Evolutionary conservation across 768 basidiomycete genomes (phyloP).

Genomic region (Leccinum subtestaceum): DNA sequence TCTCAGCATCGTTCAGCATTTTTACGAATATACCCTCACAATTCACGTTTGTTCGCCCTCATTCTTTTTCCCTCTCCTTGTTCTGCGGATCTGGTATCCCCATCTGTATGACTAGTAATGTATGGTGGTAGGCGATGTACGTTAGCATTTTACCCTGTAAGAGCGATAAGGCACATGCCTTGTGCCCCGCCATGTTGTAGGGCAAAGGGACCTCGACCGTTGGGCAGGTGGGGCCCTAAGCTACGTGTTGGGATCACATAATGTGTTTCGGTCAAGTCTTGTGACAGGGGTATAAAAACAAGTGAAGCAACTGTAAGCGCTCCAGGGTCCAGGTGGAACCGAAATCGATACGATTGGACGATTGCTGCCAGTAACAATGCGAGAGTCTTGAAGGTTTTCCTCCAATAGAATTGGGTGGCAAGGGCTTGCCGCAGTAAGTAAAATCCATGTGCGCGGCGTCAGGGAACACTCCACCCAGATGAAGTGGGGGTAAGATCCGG

Average conservation of each 20-base stretch:
- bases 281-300: neutral
- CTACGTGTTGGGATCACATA: conserved; percentile 5
- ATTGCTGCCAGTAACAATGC: neutral
- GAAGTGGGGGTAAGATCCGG: conserved; percentile 4
- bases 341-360: neutral
- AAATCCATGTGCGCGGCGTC: neutral
- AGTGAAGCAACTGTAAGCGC: neutral
- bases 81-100: conserved; percentile 23
- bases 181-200: neutral
- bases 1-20: conserved; percentile 16
- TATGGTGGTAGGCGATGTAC: conserved; percentile 15
- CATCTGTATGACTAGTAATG: conserved; percentile 19
- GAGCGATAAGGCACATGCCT: conserved; percentile 11
- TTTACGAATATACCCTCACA: conserved; percentile 20
- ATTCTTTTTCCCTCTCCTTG: neutral
- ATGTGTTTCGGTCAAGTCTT: neutral
- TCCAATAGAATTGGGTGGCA: conserved; percentile 1
- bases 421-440: neutral
- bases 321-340: neutral
- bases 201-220: conserved; percentile 11
- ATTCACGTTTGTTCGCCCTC: conserved; percentile 2
- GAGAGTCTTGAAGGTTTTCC: neutral
- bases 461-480: neutral
- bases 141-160: conserved; percentile 7
- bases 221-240: conserved; percentile 9